These are phyloP conservation scores for Didymella pomorum DNA, from an alignment of 2,329 filamentous ascomycete species.

Conservation along the genomic window DNA sequence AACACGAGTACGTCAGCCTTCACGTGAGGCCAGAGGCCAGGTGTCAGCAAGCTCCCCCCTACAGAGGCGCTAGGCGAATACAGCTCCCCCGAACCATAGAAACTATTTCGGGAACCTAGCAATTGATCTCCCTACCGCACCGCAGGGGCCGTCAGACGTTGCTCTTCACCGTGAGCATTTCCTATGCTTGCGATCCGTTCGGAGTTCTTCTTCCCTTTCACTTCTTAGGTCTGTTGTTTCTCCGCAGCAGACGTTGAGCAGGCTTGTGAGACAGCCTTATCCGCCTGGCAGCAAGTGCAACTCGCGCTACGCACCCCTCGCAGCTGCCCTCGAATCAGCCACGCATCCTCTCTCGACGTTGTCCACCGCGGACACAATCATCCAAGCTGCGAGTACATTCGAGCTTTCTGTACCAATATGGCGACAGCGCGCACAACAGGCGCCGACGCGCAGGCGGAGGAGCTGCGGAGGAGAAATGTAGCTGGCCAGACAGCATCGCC, in stretches of 20 bases:
- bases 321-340: constrained; percentile 20
- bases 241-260: constrained; percentile 11
- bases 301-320: constrained; percentile 24
- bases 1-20: constrained; percentile 16
- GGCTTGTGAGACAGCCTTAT: constrained; percentile 17
- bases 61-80: constrained; percentile 21
- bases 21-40: constrained; percentile 22
- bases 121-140: constrained; percentile 27
- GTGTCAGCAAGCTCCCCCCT: constrained; percentile 27
- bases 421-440: constrained; percentile 48
- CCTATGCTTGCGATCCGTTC: constrained; percentile 23
- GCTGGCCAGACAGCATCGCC: constrained; percentile 39
- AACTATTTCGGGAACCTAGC: constrained; percentile 41
- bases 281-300: constrained; percentile 1
- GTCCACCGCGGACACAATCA: constrained; percentile 9
- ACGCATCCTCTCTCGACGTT: constrained; percentile 24
- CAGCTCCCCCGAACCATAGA: constrained; percentile 27
- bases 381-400: not conserved
- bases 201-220: constrained; percentile 23
- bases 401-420: constrained; percentile 33
- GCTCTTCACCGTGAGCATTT: constrained; percentile 24
- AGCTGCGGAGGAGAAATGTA: constrained; percentile 57
- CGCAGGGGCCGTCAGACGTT: constrained; percentile 33
- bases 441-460: constrained; percentile 53
- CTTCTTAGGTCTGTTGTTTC: constrained; percentile 20